These are phyloP conservation scores for Cinnamomum chago DNA, from an alignment of 164 flowering plant genomes.

Conservation along the genomic window DNA sequence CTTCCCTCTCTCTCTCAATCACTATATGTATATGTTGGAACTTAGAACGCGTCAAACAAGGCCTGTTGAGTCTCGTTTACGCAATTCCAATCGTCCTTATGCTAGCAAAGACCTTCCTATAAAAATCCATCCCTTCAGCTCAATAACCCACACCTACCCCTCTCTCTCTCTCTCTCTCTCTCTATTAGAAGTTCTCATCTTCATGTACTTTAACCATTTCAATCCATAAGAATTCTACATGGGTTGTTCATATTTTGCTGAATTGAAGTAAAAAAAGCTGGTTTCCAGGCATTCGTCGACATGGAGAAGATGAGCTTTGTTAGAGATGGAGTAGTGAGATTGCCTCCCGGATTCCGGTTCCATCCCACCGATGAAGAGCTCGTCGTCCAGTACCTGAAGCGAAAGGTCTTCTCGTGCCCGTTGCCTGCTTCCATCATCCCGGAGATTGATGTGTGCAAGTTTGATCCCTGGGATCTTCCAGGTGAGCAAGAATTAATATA, in stretches of 20 bases:
- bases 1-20: neutral
- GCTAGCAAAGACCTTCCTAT: slow-evolving; percentile 26
- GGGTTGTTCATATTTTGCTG: neutral
- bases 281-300: neutral
- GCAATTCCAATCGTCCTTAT: slow-evolving; percentile 29
- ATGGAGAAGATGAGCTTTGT: slow-evolving; percentile 52
- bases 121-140: slow-evolving; percentile 20
- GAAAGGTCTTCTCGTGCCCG: slow-evolving; percentile 53
- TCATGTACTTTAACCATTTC: neutral
- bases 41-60: neutral
- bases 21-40: neutral
- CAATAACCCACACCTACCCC: slow-evolving; percentile 3
- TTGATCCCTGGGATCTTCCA: slow-evolving; percentile 80
- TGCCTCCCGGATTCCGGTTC: slow-evolving; percentile 84
- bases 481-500: slow-evolving; percentile 26
- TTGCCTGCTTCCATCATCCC: slow-evolving; percentile 81
- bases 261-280: neutral
- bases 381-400: slow-evolving; percentile 52
- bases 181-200: neutral
- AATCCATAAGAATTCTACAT: neutral
- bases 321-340: slow-evolving; percentile 40
- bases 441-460: slow-evolving; percentile 46
- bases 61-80: slow-evolving; percentile 46
- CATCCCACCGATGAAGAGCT: slow-evolving; percentile 89
- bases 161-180: too few relatives aligned